Conservation (phyloP, 441 rosid genomes). For the Hypseocharis bilobata region DNA sequence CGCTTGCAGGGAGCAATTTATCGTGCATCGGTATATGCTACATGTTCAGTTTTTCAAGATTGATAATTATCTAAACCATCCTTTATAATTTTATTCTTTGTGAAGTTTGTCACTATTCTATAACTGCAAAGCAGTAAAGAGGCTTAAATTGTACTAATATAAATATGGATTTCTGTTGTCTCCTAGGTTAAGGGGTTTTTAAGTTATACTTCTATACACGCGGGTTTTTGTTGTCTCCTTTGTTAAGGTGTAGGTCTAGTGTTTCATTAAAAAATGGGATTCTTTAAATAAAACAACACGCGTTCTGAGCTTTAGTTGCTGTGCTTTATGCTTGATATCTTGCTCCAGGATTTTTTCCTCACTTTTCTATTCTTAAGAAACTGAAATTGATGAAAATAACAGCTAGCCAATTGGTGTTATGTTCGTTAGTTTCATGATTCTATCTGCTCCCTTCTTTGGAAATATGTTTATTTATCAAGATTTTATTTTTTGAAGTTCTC, state of each 20-base stretch:
- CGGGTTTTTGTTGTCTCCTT: background rate
- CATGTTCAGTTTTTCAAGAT: constrained; percentile 3
- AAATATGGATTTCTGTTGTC: background rate
- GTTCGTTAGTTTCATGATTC: background rate
- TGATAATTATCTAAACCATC: constrained; percentile 9
- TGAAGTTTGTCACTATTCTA: too few species aligned
- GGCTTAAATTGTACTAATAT: too few species aligned
- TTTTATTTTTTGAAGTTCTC: background rate
- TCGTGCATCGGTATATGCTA: constrained; percentile 65
- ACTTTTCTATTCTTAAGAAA: background rate
- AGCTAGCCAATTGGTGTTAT: background rate
- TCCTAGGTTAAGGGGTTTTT: background rate
- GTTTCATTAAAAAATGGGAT: background rate
- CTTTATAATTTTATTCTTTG: too few species aligned
- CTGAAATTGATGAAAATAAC: background rate
- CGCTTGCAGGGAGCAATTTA: constrained; percentile 87
- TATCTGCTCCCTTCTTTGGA: too few species aligned
- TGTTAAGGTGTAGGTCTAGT: background rate
- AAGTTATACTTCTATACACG: too few species aligned
- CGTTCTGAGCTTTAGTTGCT: background rate
- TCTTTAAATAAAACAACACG: background rate
- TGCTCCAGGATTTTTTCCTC: background rate
- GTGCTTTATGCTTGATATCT: background rate
- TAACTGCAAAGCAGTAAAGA: too few species aligned
- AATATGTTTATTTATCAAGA: background rate